These are phyloP conservation scores for Gonapodya sp. DNA, from an alignment of 192 early-diverging fungal species.

Conservation along the genomic window DNA sequence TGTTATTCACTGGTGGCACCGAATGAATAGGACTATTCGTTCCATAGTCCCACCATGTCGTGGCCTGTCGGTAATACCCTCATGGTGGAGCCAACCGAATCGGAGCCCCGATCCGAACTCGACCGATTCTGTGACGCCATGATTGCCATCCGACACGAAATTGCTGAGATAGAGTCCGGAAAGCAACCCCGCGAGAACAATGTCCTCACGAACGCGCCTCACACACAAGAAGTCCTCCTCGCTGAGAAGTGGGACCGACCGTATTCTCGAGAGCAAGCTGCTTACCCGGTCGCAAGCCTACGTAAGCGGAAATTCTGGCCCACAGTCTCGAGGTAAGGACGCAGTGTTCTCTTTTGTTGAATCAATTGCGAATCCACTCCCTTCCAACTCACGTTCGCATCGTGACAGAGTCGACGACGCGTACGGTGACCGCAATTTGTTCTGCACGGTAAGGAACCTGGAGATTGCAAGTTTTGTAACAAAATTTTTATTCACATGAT, in stretches of 20 bases:
- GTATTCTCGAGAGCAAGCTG: constrained; percentile 80
- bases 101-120: constrained; percentile 82
- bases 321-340: constrained; percentile 64
- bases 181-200: constrained; percentile 78
- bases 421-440: constrained; percentile 86
- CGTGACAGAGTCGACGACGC: constrained; percentile 66
- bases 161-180: constrained; percentile 76
- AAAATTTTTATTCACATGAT: no score
- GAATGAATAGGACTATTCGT: constrained; percentile 76
- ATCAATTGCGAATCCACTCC: constrained; percentile 9
- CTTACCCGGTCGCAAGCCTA: constrained; percentile 77
- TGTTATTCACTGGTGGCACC: background rate
- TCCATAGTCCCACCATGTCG: constrained; percentile 99
- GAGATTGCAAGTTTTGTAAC: no score
- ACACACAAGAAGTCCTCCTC: constrained; percentile 68
- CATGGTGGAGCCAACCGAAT: constrained; percentile 99
- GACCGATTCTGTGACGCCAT: constrained; percentile 98
- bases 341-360: constrained; percentile 13
- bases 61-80: constrained; percentile 98
- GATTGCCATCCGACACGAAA: constrained; percentile 91
- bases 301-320: constrained; percentile 96
- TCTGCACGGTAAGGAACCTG: constrained; percentile 17
- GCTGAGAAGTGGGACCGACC: constrained; percentile 75
- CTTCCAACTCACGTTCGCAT: background rate
- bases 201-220: constrained; percentile 79